phyloP scores from a whole-genome alignment of 192 early-diverging fungal species.

The Backusella psychrophila region DNA sequence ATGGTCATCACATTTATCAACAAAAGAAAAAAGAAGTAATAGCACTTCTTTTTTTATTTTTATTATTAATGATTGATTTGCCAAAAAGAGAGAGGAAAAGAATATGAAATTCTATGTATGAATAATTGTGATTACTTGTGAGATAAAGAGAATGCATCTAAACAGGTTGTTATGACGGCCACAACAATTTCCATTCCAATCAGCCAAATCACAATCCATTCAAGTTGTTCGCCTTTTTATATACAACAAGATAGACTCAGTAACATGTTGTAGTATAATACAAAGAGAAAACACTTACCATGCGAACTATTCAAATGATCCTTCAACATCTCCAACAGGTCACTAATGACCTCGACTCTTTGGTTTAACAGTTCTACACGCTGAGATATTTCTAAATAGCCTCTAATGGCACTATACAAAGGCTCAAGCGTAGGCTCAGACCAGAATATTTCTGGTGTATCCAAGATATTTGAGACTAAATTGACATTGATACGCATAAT shows the following conservation, averaged over 20 bases:
- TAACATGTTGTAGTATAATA: neutral
- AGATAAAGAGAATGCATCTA: conserved; percentile 59
- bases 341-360: conserved; percentile 86
- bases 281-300: conserved; percentile 34
- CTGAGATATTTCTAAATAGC: conserved; percentile 81
- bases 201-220: conserved; percentile 94
- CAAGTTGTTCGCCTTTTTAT: conserved; percentile 73
- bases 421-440: conserved; percentile 79
- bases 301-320: conserved; percentile 91
- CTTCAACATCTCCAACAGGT: conserved; percentile 93
- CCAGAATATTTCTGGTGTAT: conserved; percentile 95
- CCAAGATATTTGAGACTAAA: conserved; percentile 83
- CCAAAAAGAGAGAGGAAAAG: neutral
- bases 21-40: too few relatives aligned
- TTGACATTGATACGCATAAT: conserved; percentile 90
- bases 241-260: neutral
- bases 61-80: neutral
- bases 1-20: too few relatives aligned
- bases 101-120: neutral
- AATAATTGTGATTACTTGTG: conserved; percentile 12
- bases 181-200: conserved; percentile 84
- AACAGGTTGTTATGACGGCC: conserved; percentile 69
- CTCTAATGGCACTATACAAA: conserved; percentile 76
- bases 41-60: neutral
- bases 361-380: conserved; percentile 92